phyloP scores from a whole-genome alignment of 805 yeast species.

The Sugiyamaella valdiviana region DNA sequence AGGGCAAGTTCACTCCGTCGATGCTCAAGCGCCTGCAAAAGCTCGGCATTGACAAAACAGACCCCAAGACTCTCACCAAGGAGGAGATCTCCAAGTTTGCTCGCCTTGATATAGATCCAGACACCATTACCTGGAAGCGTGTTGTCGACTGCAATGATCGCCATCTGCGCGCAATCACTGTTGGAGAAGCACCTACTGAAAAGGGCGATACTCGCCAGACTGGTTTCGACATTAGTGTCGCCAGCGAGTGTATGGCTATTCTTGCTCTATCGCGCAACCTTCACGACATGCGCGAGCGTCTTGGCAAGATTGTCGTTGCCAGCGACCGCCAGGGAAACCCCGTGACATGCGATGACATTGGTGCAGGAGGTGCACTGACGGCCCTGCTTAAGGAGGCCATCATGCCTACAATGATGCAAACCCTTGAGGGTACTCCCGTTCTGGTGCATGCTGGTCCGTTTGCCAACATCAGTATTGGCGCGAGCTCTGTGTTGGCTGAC shows the following conservation, averaged over 20 bases:
- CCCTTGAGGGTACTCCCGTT: conserved; percentile 95
- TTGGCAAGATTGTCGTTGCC: conserved; percentile 87
- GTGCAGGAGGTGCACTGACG: conserved; percentile 92
- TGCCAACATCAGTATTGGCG: conserved; percentile 96
- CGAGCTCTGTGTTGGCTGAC: conserved; percentile 91
- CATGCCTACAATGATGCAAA: conserved; percentile 95
- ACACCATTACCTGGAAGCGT: conserved; percentile 82
- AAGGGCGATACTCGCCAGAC: conserved; percentile 79
- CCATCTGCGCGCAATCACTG: conserved; percentile 77
- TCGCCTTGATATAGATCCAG: conserved; percentile 82
- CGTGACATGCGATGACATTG: conserved; percentile 88
- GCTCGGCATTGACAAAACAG: conserved; percentile 72
- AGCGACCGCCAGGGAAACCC: conserved; percentile 69
- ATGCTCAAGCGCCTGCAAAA: conserved; percentile 70
- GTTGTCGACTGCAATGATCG: conserved; percentile 95
- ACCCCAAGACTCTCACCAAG: conserved; percentile 72
- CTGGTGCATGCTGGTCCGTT: conserved; percentile 98
- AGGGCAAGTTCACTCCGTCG: conserved; percentile 75
- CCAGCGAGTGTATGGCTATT: conserved; percentile 94
- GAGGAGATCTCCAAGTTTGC: conserved; percentile 74
- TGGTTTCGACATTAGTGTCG: conserved; percentile 95
- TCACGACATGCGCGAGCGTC: conserved; percentile 77
- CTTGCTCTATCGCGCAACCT: conserved; percentile 75
- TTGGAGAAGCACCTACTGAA: conserved; percentile 91
- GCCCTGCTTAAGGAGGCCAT: conserved; percentile 93